A percentile compares a stretch with the other conserved stretches of the same genome.
Evolutionary conservation across 495 filamentous ascomycete species (phyloP).

Genomic region (Penicillium dipodomyicola): DNA sequence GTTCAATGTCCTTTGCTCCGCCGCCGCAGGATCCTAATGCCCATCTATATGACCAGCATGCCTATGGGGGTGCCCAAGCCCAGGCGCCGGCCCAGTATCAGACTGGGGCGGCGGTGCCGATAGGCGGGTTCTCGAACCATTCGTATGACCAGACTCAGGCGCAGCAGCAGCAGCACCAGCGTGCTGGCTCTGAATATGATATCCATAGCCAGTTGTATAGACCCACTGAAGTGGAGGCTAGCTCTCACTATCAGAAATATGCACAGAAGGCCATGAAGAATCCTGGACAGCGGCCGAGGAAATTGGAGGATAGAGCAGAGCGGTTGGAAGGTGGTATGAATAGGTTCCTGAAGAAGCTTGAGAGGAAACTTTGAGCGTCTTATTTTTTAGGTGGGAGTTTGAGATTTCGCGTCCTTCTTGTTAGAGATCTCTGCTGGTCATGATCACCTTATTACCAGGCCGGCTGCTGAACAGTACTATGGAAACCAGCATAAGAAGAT

Average conservation of each 20-base stretch:
- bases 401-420: neutral
- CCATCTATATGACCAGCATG: slow-evolving; percentile 37
- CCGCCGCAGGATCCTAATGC: slow-evolving; percentile 47
- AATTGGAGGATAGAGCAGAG: slow-evolving; percentile 66
- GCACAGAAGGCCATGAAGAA: slow-evolving; percentile 54
- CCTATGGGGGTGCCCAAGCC: slow-evolving; percentile 12
- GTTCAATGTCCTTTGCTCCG: slow-evolving; percentile 42
- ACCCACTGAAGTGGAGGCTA: slow-evolving; percentile 64
- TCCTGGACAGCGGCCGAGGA: slow-evolving; percentile 47
- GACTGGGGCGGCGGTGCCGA: slow-evolving; percentile 23
- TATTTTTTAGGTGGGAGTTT: neutral
- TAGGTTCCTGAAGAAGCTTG: slow-evolving; percentile 81
- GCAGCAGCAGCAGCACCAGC: slow-evolving; percentile 28
- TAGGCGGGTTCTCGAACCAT: slow-evolving; percentile 57
- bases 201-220: slow-evolving; percentile 77
- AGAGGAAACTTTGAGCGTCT: slow-evolving; percentile 68
- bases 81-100: slow-evolving; percentile 27
- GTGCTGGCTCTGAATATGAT: slow-evolving; percentile 50
- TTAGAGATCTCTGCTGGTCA: slow-evolving; percentile 1
- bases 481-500: neutral
- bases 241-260: slow-evolving; percentile 41
- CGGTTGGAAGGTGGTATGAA: slow-evolving; percentile 75
- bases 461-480: neutral
- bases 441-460: neutral
- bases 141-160: slow-evolving; percentile 45